Evolutionary conservation across 331 rosid species (phyloP), one percentile per base, ranked within the genome.

Genomic region (Spiraea crenata): DNA sequence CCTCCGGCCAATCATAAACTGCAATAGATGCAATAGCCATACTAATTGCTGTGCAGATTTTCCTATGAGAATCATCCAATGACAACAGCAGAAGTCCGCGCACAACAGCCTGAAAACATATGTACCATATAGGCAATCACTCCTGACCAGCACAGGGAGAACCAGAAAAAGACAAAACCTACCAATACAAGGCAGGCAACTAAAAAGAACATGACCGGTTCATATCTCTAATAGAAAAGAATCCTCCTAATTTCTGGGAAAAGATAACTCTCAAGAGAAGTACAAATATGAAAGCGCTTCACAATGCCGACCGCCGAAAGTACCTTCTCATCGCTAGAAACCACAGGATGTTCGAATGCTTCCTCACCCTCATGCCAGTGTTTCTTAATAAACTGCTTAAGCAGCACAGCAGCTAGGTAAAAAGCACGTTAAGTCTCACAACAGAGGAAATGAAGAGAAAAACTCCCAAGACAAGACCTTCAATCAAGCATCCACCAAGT

Each of bases 381-480:
- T 84, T 83, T 93, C 76, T 89, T 91, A 63, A 93, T 88, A 45
- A 89, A 89, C 80, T 89, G 97, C 84, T 91, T 93, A 35, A 93
- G 87, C 82, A 93, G 97, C 74, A 93, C 97, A 31, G 99, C 97
- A 81, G 99, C 99, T 93, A 93, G 81, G 99, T 93, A 82, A 74
- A 25, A 46, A 64, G 77, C 48, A 54, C 20, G 97, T 93, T 76
- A 93, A 93, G 63, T 77, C 74, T 69, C 68, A 79, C 89, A 89
- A 78, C 47, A 67, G 35, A 19, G 19, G 25, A 44, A 45, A 45
- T 15, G n/a, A 25, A 35, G 35, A 7, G 55, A 40, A 37, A 7
- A 6, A n/a, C 35, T 51, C 34, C 55, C 45, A 13, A 56, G 51
- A 6, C 35, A 38, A 16, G 38, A 35, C 9, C 44, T 35, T 15